Evolutionary conservation across 192 early-diverging fungal species (phyloP).

Genomic region (Entomortierella chlamydospora): DNA sequence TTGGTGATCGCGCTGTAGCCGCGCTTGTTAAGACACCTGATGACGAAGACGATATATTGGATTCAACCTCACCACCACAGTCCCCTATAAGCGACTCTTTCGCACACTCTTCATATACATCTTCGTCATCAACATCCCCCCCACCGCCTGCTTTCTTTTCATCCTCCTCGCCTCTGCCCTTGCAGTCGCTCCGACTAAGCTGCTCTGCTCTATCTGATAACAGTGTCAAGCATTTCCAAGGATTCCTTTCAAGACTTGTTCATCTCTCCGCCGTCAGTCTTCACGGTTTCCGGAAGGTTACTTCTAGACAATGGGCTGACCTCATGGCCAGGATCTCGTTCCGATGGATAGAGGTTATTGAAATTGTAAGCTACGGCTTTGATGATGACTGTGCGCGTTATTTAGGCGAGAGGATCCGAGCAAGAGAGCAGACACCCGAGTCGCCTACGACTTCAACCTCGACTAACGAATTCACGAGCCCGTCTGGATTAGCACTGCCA

Average conservation of each 20-base stretch:
- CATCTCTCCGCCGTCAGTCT: constrained; percentile 37
- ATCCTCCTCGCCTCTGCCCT: constrained; percentile 4
- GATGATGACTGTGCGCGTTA: constrained; percentile 35
- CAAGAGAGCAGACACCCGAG: constrained; percentile 11
- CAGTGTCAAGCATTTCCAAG: constrained; percentile 13
- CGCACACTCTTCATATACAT: constrained; percentile 10
- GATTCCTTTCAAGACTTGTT: constrained; percentile 29
- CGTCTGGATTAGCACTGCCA: neutral
- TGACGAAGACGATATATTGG: neutral
- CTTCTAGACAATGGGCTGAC: constrained; percentile 23
- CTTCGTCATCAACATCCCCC: neutral
- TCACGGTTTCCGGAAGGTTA: constrained; percentile 43
- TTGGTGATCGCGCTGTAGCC: constrained; percentile 36
- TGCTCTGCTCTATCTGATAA: constrained; percentile 21
- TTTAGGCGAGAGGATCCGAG: constrained; percentile 29
- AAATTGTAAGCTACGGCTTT: constrained; percentile 39
- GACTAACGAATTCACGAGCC: neutral
- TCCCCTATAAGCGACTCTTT: constrained; percentile 9
- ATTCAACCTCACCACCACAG: constrained; percentile 1
- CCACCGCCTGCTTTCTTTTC: constrained; percentile 29
- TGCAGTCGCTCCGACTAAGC: constrained; percentile 30
- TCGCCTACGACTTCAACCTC: neutral
- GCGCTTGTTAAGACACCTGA: neutral
- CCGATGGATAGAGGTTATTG: constrained; percentile 40
- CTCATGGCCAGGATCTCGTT: constrained; percentile 27